phyloP scores from a whole-genome alignment of 1,284 basidiomycete genomes.

The Ceratobasidium sp. region DNA sequence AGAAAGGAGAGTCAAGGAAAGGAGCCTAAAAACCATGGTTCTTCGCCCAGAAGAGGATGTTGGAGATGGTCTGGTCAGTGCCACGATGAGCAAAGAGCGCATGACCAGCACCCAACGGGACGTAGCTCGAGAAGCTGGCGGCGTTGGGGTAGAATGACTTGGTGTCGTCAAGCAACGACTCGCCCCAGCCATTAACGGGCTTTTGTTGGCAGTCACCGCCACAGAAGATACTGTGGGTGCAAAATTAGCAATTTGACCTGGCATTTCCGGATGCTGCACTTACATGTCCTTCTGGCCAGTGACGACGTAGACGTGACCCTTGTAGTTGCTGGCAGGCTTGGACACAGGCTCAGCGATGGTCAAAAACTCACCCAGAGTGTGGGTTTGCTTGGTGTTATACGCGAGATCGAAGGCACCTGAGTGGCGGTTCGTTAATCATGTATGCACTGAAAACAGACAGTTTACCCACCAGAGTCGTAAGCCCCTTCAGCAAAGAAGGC shows the following conservation, averaged over 20 bases:
- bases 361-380: constrained; percentile 49
- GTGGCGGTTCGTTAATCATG: constrained; percentile 37
- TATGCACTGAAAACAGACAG: constrained; percentile 13
- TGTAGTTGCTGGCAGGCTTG: constrained; percentile 45
- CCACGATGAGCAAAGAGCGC: constrained; percentile 29
- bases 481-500: constrained; percentile 52
- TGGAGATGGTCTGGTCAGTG: constrained; percentile 14
- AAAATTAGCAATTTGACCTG: constrained; percentile 34
- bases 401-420: constrained; percentile 40
- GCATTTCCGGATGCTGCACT: constrained; percentile 45
- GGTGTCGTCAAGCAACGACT: constrained; percentile 22
- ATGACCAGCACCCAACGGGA: constrained; percentile 28
- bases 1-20: background rate
- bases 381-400: constrained; percentile 45
- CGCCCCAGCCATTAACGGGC: constrained; percentile 34
- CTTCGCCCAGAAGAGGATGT: constrained; percentile 2
- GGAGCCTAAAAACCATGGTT: background rate
- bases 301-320: constrained; percentile 50
- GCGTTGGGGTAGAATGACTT: constrained; percentile 20
- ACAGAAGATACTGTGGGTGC: constrained; percentile 41
- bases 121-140: constrained; percentile 19
- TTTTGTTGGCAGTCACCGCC: constrained; percentile 42
- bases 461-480: constrained; percentile 48
- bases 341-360: constrained; percentile 43
- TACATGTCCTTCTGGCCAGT: constrained; percentile 51